phyloP scores from a whole-genome alignment of 2,329 filamentous ascomycete genomes.

The Exserohilum rostratum region DNA sequence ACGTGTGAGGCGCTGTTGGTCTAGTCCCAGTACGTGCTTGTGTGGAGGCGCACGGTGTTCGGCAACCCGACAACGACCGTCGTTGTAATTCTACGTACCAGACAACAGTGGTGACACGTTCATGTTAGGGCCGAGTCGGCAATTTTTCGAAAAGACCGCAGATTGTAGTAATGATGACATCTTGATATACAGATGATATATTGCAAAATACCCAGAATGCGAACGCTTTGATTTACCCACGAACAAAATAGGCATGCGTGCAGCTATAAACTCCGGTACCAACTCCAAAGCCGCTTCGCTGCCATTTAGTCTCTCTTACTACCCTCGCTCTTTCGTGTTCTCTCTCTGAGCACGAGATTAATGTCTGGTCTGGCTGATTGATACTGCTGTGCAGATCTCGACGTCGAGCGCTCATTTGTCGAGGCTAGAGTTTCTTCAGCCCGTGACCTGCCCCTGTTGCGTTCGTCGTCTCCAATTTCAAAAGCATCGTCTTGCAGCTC shows the following conservation, averaged over 20 bases:
- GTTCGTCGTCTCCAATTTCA: slow-evolving; percentile 46
- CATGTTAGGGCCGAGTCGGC: background rate
- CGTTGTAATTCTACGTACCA: background rate
- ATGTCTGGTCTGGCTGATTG: slow-evolving; percentile 40
- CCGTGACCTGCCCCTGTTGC: slow-evolving; percentile 33
- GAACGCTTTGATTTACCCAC: slow-evolving; percentile 17
- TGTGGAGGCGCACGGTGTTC: slow-evolving; percentile 12
- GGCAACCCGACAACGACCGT: slow-evolving; percentile 1
- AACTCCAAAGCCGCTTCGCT: slow-evolving; percentile 1
- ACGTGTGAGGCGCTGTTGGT: background rate
- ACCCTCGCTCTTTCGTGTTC: slow-evolving; percentile 30
- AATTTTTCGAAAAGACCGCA: background rate
- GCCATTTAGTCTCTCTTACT: slow-evolving; percentile 39
- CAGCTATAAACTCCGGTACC: slow-evolving; percentile 14
- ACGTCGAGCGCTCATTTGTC: slow-evolving; percentile 23
- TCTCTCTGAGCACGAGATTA: slow-evolving; percentile 38
- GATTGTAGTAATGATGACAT: background rate
- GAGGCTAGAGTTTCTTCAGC: slow-evolving; percentile 20
- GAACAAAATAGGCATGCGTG: slow-evolving; percentile 8
- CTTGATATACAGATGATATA: slow-evolving; percentile 1
- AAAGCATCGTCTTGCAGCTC: slow-evolving; percentile 69
- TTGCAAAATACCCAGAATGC: slow-evolving; percentile 12
- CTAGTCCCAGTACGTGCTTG: background rate
- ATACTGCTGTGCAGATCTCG: slow-evolving; percentile 30
- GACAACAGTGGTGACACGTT: background rate